These are phyloP conservation scores for Picochlorum sp. DNA, from an alignment of 139 green algal species.

Conservation along the genomic window DNA sequence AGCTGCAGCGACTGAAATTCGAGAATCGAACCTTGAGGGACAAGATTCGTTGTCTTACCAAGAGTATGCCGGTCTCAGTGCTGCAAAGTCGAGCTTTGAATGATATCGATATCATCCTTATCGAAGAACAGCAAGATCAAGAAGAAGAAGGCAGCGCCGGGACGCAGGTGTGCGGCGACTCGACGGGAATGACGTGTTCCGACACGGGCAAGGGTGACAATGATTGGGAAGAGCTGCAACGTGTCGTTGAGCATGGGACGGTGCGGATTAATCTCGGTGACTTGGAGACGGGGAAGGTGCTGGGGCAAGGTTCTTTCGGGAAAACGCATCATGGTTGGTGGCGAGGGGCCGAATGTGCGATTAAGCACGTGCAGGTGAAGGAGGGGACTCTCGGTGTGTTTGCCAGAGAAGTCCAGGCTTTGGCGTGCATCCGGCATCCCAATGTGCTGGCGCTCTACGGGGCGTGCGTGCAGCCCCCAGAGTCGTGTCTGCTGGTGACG, in stretches of 20 bases:
- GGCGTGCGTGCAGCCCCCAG: constrained; percentile 32
- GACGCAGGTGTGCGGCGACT: too few species aligned
- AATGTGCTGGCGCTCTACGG: constrained; percentile 57
- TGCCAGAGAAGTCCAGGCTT: constrained; percentile 56
- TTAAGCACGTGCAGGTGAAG: constrained; percentile 30
- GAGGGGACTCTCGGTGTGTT: too few species aligned
- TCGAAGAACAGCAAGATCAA: too few species aligned
- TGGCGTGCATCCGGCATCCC: constrained; percentile 46
- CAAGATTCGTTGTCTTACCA: too few species aligned
- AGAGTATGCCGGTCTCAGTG: too few species aligned
- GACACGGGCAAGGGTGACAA: too few species aligned
- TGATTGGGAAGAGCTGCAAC: constrained; percentile 3
- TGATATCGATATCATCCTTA: too few species aligned
- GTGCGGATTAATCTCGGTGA: constrained; percentile 25
- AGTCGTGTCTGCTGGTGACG: constrained; percentile 61
- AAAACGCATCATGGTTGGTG: constrained; percentile 55
- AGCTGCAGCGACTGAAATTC: too few species aligned
- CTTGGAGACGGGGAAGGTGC: constrained; percentile 33
- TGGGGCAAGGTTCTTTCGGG: constrained; percentile 73
- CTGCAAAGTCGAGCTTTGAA: too few species aligned
- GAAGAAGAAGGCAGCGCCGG: too few species aligned
- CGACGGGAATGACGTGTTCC: too few species aligned
- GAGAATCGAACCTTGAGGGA: too few species aligned
- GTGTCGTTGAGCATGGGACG: constrained; percentile 1
- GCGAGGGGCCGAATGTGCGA: constrained; percentile 47